Conservation (phyloP, 1,284 basidiomycete species). For the Omphalotus olearius region DNA sequence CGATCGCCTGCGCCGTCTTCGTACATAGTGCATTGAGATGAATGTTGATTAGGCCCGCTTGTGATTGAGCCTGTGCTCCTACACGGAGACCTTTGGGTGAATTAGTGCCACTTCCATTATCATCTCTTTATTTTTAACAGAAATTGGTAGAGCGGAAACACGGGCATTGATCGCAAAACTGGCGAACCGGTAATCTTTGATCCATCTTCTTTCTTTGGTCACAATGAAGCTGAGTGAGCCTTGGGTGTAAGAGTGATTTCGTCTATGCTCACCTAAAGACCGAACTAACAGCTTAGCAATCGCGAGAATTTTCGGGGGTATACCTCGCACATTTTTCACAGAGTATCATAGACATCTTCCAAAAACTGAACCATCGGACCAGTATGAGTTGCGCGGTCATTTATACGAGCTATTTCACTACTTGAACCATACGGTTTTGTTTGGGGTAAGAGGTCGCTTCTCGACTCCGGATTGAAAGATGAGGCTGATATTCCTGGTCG, state of each 20-base stretch:
- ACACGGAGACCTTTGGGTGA: slow-evolving; percentile 86
- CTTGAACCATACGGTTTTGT: slow-evolving; percentile 76
- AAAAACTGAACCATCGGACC: slow-evolving; percentile 61
- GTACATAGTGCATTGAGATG: background rate
- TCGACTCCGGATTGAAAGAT: background rate
- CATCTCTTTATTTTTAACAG: slow-evolving; percentile 8
- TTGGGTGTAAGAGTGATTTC: slow-evolving; percentile 1
- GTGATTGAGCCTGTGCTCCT: slow-evolving; percentile 71
- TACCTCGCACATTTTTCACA: slow-evolving; percentile 65
- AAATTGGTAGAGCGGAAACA: slow-evolving; percentile 62
- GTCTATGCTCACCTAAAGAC: slow-evolving; percentile 7
- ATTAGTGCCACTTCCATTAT: slow-evolving; percentile 14
- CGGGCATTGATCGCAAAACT: slow-evolving; percentile 51
- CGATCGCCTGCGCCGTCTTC: background rate
- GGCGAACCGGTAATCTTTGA: slow-evolving; percentile 76
- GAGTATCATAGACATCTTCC: slow-evolving; percentile 71
- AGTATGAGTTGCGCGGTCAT: slow-evolving; percentile 68
- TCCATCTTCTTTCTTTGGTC: slow-evolving; percentile 80
- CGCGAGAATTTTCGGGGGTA: slow-evolving; percentile 81
- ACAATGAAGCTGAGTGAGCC: slow-evolving; percentile 81
- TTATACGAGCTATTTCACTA: slow-evolving; percentile 88
- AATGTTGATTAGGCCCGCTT: slow-evolving; percentile 33
- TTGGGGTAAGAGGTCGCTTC: slow-evolving; percentile 48
- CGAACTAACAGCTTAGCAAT: slow-evolving; percentile 62
- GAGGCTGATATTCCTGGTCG: background rate